Base-by-base conservation (phyloP, 306 rosid species). In the Quercus gilva region DNA sequence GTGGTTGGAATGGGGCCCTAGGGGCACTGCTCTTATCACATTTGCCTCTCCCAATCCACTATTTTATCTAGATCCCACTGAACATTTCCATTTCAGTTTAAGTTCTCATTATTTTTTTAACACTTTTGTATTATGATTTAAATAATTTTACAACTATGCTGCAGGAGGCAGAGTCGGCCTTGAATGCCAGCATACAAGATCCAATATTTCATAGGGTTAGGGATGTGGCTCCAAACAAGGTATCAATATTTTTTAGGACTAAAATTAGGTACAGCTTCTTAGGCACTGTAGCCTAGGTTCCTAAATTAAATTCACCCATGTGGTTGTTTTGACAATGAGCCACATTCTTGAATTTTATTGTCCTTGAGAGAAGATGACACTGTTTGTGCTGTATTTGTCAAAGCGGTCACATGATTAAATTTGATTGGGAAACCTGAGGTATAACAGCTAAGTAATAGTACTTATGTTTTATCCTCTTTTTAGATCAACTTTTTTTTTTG, bases 191-290 rank as follows among this genome's bases (percentile, higher is more conserved):
- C 17, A 87, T 95, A 76, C 80, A 85, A 68, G 92, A 92, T 69
- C 74, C 96, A 23, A 75, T 23, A 76, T 95, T 95, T 84, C 94
- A 90, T 55, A 84, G 90, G 86, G 99, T 95, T 77, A 90, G 99
- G 86, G 97, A 91, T 79, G 98, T 92, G 68, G 98, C 98, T 85
- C 99, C 98, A 58, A 92, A 92, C 89, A 95, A 95, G 99, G 99
- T 92, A 77, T 75, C 69, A 52, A 55, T 18, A 5, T 74, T 18
- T 49, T n/a, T 41, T 41, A 41, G 45, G 45, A 8, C 45, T 37
- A 41, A 8, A 41, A 41, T 8, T 41, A 8, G 45, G 45, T 41
- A 41, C 45, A 41, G 45, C 45, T 41, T 41, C 11, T 41, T 8
- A 41, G 45, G 45, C 45, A 41, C 11, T 2, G 2, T 41, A 41